Evolutionary conservation across 2,329 filamentous ascomycete species (phyloP), one percentile per base, ranked within the genome.

Genomic region (Calonectria honghensis): DNA sequence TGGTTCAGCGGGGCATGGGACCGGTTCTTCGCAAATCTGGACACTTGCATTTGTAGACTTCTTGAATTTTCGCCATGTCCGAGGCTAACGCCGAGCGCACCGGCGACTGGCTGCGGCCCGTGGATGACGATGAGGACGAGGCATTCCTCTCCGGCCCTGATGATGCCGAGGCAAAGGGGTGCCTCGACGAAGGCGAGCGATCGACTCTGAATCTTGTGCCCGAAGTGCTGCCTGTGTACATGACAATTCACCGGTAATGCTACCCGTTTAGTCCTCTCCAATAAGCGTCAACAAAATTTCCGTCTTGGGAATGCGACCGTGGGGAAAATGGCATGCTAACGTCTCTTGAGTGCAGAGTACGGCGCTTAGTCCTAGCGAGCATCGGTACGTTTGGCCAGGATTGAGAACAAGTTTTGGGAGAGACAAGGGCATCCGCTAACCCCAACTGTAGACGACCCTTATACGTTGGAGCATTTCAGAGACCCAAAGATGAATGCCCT

Each of bases 401-500:
- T 65, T 14, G 24, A 37, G 7, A 45, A 14, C 37, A 45, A 16
- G 29, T 45, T 11, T 11, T 35, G 2, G 11, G 13, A 68, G 13
- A 50, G 4, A 16, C 14, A 29, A 65, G 35, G 29, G 54, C 27
- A 45, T 18, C 16, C 6, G 32, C 77, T 79, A 67, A 79, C 64
- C 16, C 29, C 4, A 18, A 2, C 16, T 31, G 6, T 71, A 86
- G 86, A 87, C 78, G 86, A 87, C 66, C 85, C 85, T 6, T 87
- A 87, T 73, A 87, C 86, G 1, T 77, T 91, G 72, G 91, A 94
- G 65, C 93, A 94, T 81, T 86, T 94, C 37, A 90, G 90, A 78
- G 91, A 92, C 75, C 93, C 92, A 11, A 89, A 92, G 45, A 92
- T 94, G 88, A 94, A 94, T 78, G 88, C 90, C 39, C 85, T 92